Base-by-base conservation (phyloP, 2,329 filamentous ascomycete species). In the Diaporthe longicolla region DNA sequence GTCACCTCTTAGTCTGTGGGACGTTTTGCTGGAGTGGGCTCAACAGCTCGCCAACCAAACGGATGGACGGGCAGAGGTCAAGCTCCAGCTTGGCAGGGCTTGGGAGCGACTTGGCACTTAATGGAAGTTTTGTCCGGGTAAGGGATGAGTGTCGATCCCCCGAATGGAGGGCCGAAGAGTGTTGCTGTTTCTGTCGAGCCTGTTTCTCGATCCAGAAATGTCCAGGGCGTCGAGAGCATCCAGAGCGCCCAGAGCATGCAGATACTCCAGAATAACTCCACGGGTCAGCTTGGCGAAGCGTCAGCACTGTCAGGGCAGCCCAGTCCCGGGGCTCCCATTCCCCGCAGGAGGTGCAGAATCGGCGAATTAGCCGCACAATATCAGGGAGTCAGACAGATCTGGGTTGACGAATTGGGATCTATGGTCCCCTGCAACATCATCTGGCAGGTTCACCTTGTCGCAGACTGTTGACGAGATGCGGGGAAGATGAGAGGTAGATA, bases 1-100 rank as follows among this genome's bases (percentile, higher is more conserved):
- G 71, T 75, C 71, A 75, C 71, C 65, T 69, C 65, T 52, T 55
- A 32, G 45, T 59, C 37, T 52, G 73, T 52, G 63, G 59, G 72
- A 59, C 50, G 57, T 48, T 40, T 68, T 40, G 63, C 63, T 68
- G 63, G n/a, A 68, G 63, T 68, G 63, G 63, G 48, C 63, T 55
- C 55, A 52, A 70, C 65, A 29, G 65, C 55, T 32, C n/a, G 40
- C 40, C 71, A 48, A 66, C 58, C 57, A 69, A 52, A 71, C 35
- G 57, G 43, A 48, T 68, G 43, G 50, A 54, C n/a, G 58, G 45
- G n/a, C 24, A 54, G 26, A 32, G 61, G 48, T 66, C 40, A 37
- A 45, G 40, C 35, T 52, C 43, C 54, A 50, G 71, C 72, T 71
- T 71, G 68, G 72, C 72, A 71, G 72, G 58, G 71, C 61, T 58